Evolutionary conservation across 257 asterid genomes (phyloP).

Genomic region (Cruciata laevipes): DNA sequence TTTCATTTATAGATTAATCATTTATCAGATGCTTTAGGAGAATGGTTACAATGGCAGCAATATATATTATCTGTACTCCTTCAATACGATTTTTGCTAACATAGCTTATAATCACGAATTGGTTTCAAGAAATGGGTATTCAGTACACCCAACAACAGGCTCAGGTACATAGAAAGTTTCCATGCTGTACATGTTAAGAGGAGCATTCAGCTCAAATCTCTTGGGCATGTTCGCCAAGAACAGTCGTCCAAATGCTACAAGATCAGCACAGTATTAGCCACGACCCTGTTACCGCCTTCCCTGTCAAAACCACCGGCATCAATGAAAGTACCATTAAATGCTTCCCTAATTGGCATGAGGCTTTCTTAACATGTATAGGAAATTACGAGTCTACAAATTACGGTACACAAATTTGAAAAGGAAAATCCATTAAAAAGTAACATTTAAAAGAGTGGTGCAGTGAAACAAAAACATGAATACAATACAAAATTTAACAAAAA

Average conservation of each 20-base stretch:
- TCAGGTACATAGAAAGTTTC: conserved; percentile 12
- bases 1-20: not conserved
- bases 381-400: conserved; percentile 41
- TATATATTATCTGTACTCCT: too few relatives aligned
- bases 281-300: too few relatives aligned
- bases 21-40: too few relatives aligned
- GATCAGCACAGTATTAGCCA: conserved; percentile 18
- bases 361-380: too few relatives aligned
- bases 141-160: conserved; percentile 29
- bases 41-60: too few relatives aligned
- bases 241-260: conserved; percentile 19
- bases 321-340: too few relatives aligned
- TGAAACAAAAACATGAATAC: not conserved
- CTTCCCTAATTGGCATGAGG: too few relatives aligned
- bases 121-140: conserved; percentile 34
- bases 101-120: not conserved
- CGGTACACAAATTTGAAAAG: conserved; percentile 1
- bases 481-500: conserved; percentile 3
- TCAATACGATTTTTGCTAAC: too few relatives aligned
- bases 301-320: too few relatives aligned
- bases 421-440: not conserved
- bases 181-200: conserved; percentile 13
- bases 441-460: not conserved
- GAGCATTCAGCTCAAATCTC: conserved; percentile 20
- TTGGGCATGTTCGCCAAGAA: conserved; percentile 24